Base-by-base conservation (phyloP, 768 basidiomycete genomes). In the Ramaria sp. region DNA sequence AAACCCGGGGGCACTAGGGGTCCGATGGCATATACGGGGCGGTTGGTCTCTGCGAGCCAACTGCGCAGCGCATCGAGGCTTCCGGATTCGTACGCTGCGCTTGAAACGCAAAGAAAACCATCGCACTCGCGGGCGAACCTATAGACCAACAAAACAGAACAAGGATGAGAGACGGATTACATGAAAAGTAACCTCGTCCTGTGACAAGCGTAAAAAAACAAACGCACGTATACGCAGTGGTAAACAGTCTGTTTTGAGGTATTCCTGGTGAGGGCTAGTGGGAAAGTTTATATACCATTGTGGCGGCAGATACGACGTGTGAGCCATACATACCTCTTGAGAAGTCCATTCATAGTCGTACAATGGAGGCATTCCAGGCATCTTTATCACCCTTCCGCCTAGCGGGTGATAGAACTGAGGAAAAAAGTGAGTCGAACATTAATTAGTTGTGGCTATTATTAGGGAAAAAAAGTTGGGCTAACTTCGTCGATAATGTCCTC, bases 31-130 rank as follows among this genome's bases (percentile, higher is more conserved):
- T 60, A 59, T 4, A 57, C 38, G 4, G 55, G 45, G 38, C 51
- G 51, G 15, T 52, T 52, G 2, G 55, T 58, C 25, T 47, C 48
- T 5, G 41, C 48, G 7, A 60, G 50, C 57, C 60, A 63, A 5
- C 54, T 25, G 13, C 38, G 43, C 22, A 57, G 22, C 4, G 56
- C 58, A 1, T 27, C 39, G 25, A 58, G 27, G 7, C 59, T 20
- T 25, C 50, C 54, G n/a, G 61, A 51, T 45, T 63, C 63, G 20
- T 52, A 57, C 0, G 48, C 24, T 6, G 53, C 50, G 10, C 57
- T 44, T 3, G 56, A 50, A 18, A 54, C 37, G 13, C 54, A 54
- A 10, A 64, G n/a, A 5, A 61, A 24, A 2, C 62, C 62, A 41
- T 62, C 62, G 22, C 57, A 56, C 13, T 34, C 43, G 27, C 30